phyloP scores from a whole-genome alignment of 78 protist genomes.

The Dictyostelium intermedium region DNA sequence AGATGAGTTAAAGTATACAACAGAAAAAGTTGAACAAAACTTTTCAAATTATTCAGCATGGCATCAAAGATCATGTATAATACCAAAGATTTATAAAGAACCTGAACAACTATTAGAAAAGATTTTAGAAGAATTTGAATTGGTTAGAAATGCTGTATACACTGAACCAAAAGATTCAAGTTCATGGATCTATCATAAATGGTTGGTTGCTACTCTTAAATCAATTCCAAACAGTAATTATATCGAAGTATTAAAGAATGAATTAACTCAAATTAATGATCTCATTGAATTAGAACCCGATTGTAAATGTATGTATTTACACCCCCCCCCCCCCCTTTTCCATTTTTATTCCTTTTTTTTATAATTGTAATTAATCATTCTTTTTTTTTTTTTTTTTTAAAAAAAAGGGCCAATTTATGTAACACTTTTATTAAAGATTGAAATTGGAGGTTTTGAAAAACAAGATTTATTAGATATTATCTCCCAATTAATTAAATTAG shows the following conservation, averaged over 20 bases:
- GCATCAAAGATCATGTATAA: conserved; percentile 91
- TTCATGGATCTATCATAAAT: conserved; percentile 94
- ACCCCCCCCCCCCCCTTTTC: too few relatives aligned
- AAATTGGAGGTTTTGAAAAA: conserved; percentile 22
- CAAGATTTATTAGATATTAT: conserved; percentile 11
- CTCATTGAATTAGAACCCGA: conserved; percentile 81
- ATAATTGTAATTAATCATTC: too few relatives aligned
- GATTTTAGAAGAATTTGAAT: conserved; percentile 86
- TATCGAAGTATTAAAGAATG: conserved; percentile 55
- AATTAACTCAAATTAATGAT: conserved; percentile 39
- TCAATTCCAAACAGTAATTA: conserved; percentile 28
- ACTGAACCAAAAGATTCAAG: conserved; percentile 96
- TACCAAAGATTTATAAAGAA: conserved; percentile 45
- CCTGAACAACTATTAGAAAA: conserved; percentile 7
- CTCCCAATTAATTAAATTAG: conserved; percentile 1
- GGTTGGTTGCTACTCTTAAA: conserved; percentile 84
- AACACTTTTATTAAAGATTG: conserved; percentile 33
- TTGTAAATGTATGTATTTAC: conserved; percentile 81
- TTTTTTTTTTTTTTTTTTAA: too few relatives aligned
- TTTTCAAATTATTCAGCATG: conserved; percentile 97
- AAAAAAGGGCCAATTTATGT: conserved; percentile 51
- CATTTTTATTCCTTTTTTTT: too few relatives aligned
- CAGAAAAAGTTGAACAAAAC: conserved; percentile 77
- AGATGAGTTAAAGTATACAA: conserved; percentile 84
- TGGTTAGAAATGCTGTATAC: conserved; percentile 87